phyloP scores from a whole-genome alignment of 2,329 filamentous ascomycete genomes.

The Aspergillus terreus region DNA sequence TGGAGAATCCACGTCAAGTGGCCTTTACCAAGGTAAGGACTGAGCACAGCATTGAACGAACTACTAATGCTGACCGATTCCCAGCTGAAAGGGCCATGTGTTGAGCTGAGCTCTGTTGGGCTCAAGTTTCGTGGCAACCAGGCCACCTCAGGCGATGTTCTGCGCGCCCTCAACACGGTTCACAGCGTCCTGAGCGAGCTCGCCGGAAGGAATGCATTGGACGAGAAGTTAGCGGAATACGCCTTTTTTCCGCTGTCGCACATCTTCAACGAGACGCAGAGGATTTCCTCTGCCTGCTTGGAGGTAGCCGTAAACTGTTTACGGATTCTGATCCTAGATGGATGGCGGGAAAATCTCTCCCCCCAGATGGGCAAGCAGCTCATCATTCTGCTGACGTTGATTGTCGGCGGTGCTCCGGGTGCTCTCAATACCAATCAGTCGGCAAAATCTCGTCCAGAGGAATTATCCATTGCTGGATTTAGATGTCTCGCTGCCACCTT shows the following conservation, averaged over 20 bases:
- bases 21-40: constrained; percentile 38
- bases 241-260: constrained; percentile 89
- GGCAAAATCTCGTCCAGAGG: constrained; percentile 55
- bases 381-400: constrained; percentile 76
- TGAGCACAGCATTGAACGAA: neutral
- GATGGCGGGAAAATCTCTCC: constrained; percentile 72
- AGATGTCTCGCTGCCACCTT: constrained; percentile 67
- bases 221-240: constrained; percentile 87
- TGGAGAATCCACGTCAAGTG: constrained; percentile 39
- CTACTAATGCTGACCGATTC: constrained; percentile 16
- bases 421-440: constrained; percentile 34
- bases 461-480: constrained; percentile 69
- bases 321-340: constrained; percentile 66
- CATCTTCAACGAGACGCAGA: constrained; percentile 72
- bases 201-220: constrained; percentile 48
- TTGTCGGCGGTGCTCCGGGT: constrained; percentile 69
- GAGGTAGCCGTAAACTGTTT: constrained; percentile 77
- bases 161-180: constrained; percentile 45
- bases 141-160: constrained; percentile 44
- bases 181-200: constrained; percentile 38
- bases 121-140: constrained; percentile 48
- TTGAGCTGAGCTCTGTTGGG: constrained; percentile 55
- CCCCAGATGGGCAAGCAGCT: constrained; percentile 76
- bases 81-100: constrained; percentile 57
- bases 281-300: constrained; percentile 63